Percentiles rank a stretch among this genome's conserved stretches.
Conservation (phyloP, 2,329 filamentous ascomycete species). For the Botryotinia globosa region DNA sequence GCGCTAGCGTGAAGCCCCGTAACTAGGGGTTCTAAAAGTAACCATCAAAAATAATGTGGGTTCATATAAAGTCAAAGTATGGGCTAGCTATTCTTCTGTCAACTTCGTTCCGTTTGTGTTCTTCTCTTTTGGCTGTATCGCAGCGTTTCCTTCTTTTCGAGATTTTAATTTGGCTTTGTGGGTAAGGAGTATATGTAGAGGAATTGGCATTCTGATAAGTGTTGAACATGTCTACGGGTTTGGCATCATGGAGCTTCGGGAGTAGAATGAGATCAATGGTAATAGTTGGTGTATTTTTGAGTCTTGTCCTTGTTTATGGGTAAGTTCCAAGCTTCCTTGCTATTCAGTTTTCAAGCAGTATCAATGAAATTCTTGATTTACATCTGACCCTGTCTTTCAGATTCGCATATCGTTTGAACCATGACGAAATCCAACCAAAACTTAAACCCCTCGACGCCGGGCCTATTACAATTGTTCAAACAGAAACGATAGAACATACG, state of each 20-base stretch:
- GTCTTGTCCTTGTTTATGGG: slow-evolving; percentile 10
- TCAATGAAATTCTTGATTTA: too few species aligned
- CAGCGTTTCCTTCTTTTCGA: not conserved
- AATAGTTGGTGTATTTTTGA: not conserved
- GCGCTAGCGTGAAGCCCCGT: not conserved
- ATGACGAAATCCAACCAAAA: not conserved
- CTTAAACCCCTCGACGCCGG: not conserved
- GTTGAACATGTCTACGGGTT: not conserved
- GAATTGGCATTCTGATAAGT: not conserved
- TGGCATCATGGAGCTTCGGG: not conserved
- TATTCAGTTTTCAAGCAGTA: too few species aligned
- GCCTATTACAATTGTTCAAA: not conserved
- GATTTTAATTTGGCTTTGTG: not conserved
- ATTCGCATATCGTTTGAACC: slow-evolving; percentile 8
- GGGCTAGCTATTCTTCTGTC: not conserved
- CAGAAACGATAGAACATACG: not conserved
- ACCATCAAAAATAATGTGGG: not conserved
- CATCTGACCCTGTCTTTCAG: not conserved
- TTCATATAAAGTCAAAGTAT: not conserved
- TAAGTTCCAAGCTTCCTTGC: not conserved
- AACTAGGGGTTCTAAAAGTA: not conserved
- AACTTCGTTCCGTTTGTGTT: not conserved
- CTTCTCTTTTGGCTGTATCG: not conserved
- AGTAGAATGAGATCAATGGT: not conserved
- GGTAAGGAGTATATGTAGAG: not conserved